Base-by-base conservation (phyloP, 2,329 filamentous ascomycete species). In the Trichoderma sp. region DNA sequence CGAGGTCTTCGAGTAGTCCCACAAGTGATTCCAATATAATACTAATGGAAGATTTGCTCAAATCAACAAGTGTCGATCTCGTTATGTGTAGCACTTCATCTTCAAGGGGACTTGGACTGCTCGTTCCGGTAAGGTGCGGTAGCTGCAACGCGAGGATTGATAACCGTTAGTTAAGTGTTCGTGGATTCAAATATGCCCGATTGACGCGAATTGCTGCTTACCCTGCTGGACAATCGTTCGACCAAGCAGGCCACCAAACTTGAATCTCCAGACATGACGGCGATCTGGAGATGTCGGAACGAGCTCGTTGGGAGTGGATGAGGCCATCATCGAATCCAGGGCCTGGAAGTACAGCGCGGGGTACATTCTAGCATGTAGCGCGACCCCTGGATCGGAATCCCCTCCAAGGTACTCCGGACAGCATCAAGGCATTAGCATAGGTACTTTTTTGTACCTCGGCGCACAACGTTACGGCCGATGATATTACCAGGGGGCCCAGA, bases 1-100 rank as follows among this genome's bases (percentile, higher is more conserved):
- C 82, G 51, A 91, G 83, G 47, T 90, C 88, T 77, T 91, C 88
- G 60, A 91, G 83, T 6, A 91, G 81, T 51, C 83, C 81, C 24
- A 91, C 79, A 26, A 91, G 83, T 15, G 87, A 82, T 63, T 90
- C 86, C 74, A 91, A 82, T 43, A 91, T 87, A 69, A 84, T 79
- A 61, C 82, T 78, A 73, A 90, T 85, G 36, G 84, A 86, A 47
- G 84, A 83, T 57, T 83, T 82, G 79, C 89, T 90, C 76, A 91
- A 83, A 75, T 88, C 86, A 74, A 91, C 83, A 65, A 92, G 84
- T 6, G 89, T 91, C 30, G 86, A 84, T 76, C 88, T 87, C 24
- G 89, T 91, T 71, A 89, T 87, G 72, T 85, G 82, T 66, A 89
- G 85, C 73, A 91, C 84, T 65, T 90, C 88, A 80, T 92, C 90